Evolutionary conservation across 371 early-diverging fungal species (phyloP), one percentile per base, ranked within the genome.

Genomic region (Coemansia sp.): DNA sequence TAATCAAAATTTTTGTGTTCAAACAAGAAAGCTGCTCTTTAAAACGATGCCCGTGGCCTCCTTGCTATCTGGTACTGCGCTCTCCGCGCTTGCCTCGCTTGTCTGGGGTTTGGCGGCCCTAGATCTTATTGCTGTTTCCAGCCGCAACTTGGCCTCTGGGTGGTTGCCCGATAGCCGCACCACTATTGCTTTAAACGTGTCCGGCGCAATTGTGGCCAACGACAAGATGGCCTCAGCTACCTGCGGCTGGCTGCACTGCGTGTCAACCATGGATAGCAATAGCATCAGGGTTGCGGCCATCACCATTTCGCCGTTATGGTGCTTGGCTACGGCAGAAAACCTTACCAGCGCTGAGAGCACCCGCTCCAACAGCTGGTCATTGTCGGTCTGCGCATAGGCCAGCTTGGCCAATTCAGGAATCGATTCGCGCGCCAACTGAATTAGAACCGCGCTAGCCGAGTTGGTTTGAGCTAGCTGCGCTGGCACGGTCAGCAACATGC

Each of bases 231-330:
- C 54, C 10, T 70, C 68, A 5, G 57, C 59, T 11, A 66, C 5
- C 4, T n/a, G 32, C 3, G 31, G 31, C 38, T 30, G 13, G 8
- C 10, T 30, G 10, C 41, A 7, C 5, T 16, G 38, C 20, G 49
- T 57, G 3, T 58, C 56, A 1, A 67, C 41, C 71, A 70, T 58
- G 8, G 71, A 70, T 38, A 70, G 7, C 9, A 70, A 39, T 2
- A 70, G 42, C 71, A 70, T 70, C 7, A 70, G 43, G 0, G 62
- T 63, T 0, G 63, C 54, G 8, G 71, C 68, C 62, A 70, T 50
- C 2, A 53, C 63, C 30, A 60, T 14, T 4, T 32, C 61, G 7
- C 30, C 35, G 6, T 26, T 39, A 1, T 35, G 11, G 38, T 43
- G 4, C 36, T 52, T 53, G n/a, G 53, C 36, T 16, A 32, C 36